Base-by-base conservation (phyloP, 2,329 filamentous ascomycete species). In the Parascedosporium putredinis region DNA sequence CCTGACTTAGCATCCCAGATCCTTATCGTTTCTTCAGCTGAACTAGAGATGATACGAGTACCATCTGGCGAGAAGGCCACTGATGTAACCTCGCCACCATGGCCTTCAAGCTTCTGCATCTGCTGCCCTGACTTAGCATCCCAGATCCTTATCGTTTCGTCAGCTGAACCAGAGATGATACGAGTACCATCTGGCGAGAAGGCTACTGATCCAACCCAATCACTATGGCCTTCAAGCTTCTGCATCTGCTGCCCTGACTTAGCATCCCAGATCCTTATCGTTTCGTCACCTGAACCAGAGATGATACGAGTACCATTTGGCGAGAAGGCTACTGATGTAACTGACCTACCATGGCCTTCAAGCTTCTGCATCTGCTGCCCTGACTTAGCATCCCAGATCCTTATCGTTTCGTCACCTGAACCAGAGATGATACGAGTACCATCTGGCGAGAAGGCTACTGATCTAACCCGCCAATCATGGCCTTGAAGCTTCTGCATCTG, bases 271-370 rank as follows among this genome's bases (percentile, higher is more conserved):
- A 56, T 47, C 38, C 50, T 54, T 18, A 56, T 24, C 1, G 51
- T 53, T 2, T 45, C 18, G 25, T 56, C 55, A 20, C n/a, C 2
- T 6, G 52, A 54, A 2, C 45, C 51, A 2, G 55, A 55, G 33
- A 34, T 49, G 3, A 57, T 36, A 12, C 23, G 49, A 23, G 45
- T 29, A 4, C 34, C 48, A 34, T 52, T 24, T 1, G 47, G 33
- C 33, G 51, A 56, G 52, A 59, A 58, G 9, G 44, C 56, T 14
- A 59, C 51, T 16, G 54, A 57, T 6, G 6, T 42, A 42, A 42
- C 36, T n/a, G 36, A 42, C 6, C n/a, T 22, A n/a, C 36, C 16
- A 16, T 42, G 36, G 36, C 36, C 36, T 22, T 42, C 36, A 6
- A 42, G n/a, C 2, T 45, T 52, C 22, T 49, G 40, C 8, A 29